Base-by-base conservation (phyloP, 1,284 basidiomycete species). In the Hortiboletus rubellus region DNA sequence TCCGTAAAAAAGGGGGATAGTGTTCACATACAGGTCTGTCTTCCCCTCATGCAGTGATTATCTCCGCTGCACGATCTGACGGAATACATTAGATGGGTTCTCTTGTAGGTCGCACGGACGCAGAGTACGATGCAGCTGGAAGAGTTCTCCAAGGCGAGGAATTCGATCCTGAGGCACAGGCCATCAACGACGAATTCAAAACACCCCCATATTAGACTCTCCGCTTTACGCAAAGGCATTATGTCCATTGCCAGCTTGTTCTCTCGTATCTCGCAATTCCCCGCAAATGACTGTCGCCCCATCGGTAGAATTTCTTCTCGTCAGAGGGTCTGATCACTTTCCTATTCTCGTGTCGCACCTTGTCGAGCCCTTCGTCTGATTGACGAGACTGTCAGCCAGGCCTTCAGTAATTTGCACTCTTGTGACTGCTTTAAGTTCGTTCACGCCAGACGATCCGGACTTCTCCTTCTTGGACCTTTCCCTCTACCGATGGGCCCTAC, bases 181-280 rank as follows among this genome's bases (percentile, higher is more conserved):
- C 72, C 38, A 80, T 83, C 65, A 79, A 70, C 63, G 73, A 81
- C 53, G 84, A 87, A 60, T 87, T 86, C 78, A 88, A 88, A 71
- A 78, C 74, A 18, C 80, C 81, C 11, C 81, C 80, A 1, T 84
- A 84, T 61, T 82, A 77, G 67, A 59, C 31, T 41, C 15, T 8
- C 34, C 3, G 24, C 14, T 7, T 40, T n/a, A 8, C 30, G 12
- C 14, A 8, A 18, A 42, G 44, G 30, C n/a, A 42, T 40, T 24
- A 24, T 12, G 22, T 11, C 7, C 3, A n/a, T 44, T 30, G 11
- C 44, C 18, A 22, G 22, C 41, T 22, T 9, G 6, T 27, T 50
- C 18, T 47, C 30, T 43, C 18, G 17, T 45, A 44, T 43, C 27
- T 27, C 38, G 22, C 49, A 46, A 57, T 49, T 37, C 14, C 41